A percentile compares a stretch with the other conserved stretches of the same genome.
phyloP scores from a whole-genome alignment of 768 basidiomycete genomes.

The Mrakia gelida region DNA sequence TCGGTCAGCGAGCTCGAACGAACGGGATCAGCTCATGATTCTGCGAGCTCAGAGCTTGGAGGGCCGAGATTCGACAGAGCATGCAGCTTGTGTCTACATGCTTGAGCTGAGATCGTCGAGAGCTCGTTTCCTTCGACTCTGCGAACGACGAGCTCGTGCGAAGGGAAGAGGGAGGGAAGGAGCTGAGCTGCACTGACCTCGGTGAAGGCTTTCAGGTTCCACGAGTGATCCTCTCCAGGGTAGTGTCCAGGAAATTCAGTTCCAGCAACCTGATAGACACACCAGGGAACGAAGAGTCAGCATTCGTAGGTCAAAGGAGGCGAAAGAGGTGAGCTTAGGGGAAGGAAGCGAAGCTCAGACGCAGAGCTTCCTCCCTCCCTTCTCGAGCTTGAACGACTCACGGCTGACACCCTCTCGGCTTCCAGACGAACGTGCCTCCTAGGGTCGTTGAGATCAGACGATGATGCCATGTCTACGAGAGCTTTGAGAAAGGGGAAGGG shows the following conservation, averaged over 20 bases:
- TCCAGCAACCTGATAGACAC: slow-evolving; percentile 62
- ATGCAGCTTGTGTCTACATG: too few relatives aligned
- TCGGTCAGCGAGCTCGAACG: slow-evolving; percentile 1
- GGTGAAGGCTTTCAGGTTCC: slow-evolving; percentile 71
- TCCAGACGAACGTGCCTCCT: slow-evolving; percentile 29
- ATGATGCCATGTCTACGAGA: slow-evolving; percentile 8
- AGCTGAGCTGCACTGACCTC: slow-evolving; percentile 53
- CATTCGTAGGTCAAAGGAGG: too few relatives aligned
- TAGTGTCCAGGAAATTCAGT: slow-evolving; percentile 88
- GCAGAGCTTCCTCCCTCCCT: neutral
- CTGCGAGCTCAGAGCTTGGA: neutral
- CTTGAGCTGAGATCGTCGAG: neutral
- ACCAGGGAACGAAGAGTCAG: neutral
- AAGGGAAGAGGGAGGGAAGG: neutral
- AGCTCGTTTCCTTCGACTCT: neutral
- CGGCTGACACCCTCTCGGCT: slow-evolving; percentile 29
- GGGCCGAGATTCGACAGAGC: too few relatives aligned
- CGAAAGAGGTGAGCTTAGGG: neutral
- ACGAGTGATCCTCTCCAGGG: slow-evolving; percentile 76
- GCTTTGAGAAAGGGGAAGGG: neutral
- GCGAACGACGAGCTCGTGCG: neutral
- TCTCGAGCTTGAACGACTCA: neutral
- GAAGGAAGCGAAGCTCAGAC: neutral
- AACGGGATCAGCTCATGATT: neutral
- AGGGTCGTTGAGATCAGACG: slow-evolving; percentile 22